Evolutionary conservation across 225 moss, liverwort and hornwort species (phyloP).

Genomic region (Pseudoscleropodium purum): DNA sequence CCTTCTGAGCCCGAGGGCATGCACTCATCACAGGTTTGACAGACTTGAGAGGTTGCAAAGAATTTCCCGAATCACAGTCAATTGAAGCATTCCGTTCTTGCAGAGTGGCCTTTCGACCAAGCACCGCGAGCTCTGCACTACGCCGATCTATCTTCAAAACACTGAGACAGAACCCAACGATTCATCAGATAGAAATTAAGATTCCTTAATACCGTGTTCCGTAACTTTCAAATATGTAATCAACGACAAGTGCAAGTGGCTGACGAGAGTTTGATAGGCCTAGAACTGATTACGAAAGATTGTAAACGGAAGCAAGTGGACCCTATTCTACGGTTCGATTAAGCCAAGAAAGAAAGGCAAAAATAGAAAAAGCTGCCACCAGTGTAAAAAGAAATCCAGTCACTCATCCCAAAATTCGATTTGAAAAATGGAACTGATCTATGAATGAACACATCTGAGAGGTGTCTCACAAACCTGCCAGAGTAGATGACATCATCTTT

Average conservation of each 20-base stretch:
- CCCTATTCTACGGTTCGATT: neutral
- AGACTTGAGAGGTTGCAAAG: constrained; percentile 34
- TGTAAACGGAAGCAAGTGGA: neutral
- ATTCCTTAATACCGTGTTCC: neutral
- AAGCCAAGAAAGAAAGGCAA: neutral
- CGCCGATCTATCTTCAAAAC: constrained; percentile 70
- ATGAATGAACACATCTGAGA: neutral
- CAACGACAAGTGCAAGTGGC: neutral
- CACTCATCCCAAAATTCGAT: neutral
- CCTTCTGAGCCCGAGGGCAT: constrained; percentile 32
- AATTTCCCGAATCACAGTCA: constrained; percentile 39
- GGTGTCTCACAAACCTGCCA: constrained; percentile 51
- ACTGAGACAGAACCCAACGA: constrained; percentile 22
- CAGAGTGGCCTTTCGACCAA: constrained; percentile 66
- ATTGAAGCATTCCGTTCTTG: constrained; percentile 55
- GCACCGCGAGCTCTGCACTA: constrained; percentile 50
- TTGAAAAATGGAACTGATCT: neutral
- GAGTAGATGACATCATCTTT: constrained; percentile 61
- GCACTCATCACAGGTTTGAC: constrained; percentile 49
- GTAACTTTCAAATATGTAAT: neutral
- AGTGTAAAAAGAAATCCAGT: neutral
- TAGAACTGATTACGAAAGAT: neutral
- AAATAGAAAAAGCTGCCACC: neutral
- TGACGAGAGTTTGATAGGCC: neutral
- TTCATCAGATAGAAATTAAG: neutral